These are phyloP conservation scores for Oleoguttula mirabilis DNA, from an alignment of 495 filamentous ascomycete species.

Conservation along the genomic window DNA sequence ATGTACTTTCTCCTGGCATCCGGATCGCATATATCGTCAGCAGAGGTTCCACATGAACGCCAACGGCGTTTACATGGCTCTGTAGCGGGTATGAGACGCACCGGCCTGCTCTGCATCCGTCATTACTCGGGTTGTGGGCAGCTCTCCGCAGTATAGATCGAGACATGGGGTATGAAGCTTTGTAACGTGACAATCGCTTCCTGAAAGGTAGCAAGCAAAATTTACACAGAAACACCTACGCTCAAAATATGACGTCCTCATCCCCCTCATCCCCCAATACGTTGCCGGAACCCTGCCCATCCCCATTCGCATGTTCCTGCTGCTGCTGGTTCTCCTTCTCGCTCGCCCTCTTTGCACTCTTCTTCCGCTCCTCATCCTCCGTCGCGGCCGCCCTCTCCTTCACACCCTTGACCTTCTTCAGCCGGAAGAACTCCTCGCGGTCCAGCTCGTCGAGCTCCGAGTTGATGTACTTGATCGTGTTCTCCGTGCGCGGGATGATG, in stretches of 20 bases:
- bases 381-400: slow-evolving; percentile 75
- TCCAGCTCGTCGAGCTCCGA: slow-evolving; percentile 96
- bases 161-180: too few relatives aligned
- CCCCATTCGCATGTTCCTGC: slow-evolving; percentile 28
- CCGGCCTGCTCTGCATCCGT: too few relatives aligned
- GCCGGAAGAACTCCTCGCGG: slow-evolving; percentile 92
- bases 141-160: too few relatives aligned
- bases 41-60: too few relatives aligned
- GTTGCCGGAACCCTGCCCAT: slow-evolving; percentile 36
- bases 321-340: slow-evolving; percentile 36
- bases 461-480: slow-evolving; percentile 99
- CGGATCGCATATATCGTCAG: too few relatives aligned
- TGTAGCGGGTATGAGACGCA: too few relatives aligned
- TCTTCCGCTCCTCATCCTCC: slow-evolving; percentile 43
- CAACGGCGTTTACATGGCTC: too few relatives aligned
- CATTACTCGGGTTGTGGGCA: too few relatives aligned
- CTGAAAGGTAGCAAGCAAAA: too few relatives aligned
- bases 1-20: too few relatives aligned
- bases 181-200: too few relatives aligned
- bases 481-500: slow-evolving; percentile 95
- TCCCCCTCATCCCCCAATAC: slow-evolving; percentile 78
- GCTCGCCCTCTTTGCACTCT: slow-evolving; percentile 31
- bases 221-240: too few relatives aligned
- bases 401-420: slow-evolving; percentile 97
- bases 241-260: slow-evolving; percentile 84